Conservation (phyloP, 306 rosid species). For the Cicer judaicum region DNA sequence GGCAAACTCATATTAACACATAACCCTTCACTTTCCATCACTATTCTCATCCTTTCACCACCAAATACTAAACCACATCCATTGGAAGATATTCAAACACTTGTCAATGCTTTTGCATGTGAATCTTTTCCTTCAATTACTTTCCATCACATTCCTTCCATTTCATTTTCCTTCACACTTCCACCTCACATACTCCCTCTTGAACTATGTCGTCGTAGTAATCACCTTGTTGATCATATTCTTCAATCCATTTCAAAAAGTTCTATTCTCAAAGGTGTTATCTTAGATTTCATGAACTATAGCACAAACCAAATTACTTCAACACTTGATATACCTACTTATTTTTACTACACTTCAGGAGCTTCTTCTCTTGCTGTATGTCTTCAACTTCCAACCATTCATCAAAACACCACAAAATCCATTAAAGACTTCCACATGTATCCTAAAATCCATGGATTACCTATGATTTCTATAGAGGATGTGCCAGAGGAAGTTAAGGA, state of each 20-base stretch:
- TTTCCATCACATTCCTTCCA: constrained; percentile 44
- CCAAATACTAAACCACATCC: neutral
- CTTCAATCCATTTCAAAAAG: constrained; percentile 32
- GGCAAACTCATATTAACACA: constrained; percentile 42
- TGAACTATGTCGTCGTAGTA: constrained; percentile 6
- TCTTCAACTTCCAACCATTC: constrained; percentile 34
- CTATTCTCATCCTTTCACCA: constrained; percentile 50
- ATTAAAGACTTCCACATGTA: constrained; percentile 20
- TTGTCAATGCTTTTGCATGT: neutral
- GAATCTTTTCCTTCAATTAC: constrained; percentile 39
- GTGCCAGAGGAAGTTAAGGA: neutral
- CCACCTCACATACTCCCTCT: constrained; percentile 14
- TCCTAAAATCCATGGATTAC: constrained; percentile 42
- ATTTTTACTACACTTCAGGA: constrained; percentile 46
- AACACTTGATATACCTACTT: constrained; percentile 50
- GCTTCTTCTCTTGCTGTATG: constrained; percentile 28
- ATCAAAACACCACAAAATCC: constrained; percentile 27
- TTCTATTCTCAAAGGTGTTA: constrained; percentile 43
- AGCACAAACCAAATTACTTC: constrained; percentile 7
- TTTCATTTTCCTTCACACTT: neutral
- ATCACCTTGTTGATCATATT: neutral
- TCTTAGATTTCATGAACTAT: constrained; percentile 55
- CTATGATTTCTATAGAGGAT: neutral
- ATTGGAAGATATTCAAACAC: neutral
- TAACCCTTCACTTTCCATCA: constrained; percentile 48